phyloP scores from a whole-genome alignment of 805 yeast species.

The Wickerhamomyces alni region DNA sequence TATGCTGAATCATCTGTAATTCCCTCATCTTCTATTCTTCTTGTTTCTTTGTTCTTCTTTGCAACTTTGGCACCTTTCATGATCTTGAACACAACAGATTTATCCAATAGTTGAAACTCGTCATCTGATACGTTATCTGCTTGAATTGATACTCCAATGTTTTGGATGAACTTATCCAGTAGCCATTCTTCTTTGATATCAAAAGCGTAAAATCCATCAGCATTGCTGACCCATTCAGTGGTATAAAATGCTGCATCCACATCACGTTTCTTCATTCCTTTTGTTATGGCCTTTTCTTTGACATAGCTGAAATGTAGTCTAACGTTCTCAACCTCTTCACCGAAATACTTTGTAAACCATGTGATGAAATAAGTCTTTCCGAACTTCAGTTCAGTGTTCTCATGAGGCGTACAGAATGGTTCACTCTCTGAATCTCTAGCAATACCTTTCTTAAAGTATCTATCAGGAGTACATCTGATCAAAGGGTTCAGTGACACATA shows the following conservation, averaged over 20 bases:
- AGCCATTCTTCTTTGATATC: slow-evolving; percentile 63
- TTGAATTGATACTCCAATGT: slow-evolving; percentile 65
- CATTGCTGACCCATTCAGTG: slow-evolving; percentile 65
- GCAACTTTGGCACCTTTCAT: slow-evolving; percentile 35
- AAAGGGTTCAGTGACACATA: slow-evolving; percentile 70
- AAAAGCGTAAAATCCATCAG: slow-evolving; percentile 59
- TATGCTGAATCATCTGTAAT: slow-evolving; percentile 43
- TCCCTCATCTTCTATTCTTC: slow-evolving; percentile 39
- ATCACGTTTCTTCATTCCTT: slow-evolving; percentile 49
- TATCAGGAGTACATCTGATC: slow-evolving; percentile 79
- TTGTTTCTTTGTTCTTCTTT: slow-evolving; percentile 36
- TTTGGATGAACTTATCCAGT: slow-evolving; percentile 42
- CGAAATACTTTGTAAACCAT: slow-evolving; percentile 71
- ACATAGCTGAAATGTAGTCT: slow-evolving; percentile 62
- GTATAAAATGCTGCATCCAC: slow-evolving; percentile 47
- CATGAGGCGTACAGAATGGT: slow-evolving; percentile 85
- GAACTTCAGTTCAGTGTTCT: slow-evolving; percentile 46
- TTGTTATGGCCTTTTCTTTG: slow-evolving; percentile 45
- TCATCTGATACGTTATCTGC: slow-evolving; percentile 62
- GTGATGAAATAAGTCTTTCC: slow-evolving; percentile 69
- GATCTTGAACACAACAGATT: slow-evolving; percentile 45
- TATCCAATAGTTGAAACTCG: slow-evolving; percentile 49
- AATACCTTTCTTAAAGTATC: slow-evolving; percentile 57
- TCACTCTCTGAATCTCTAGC: slow-evolving; percentile 51
- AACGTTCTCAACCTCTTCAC: slow-evolving; percentile 50